phyloP scores from a whole-genome alignment of 2,329 filamentous ascomycete species.

The Penicillium brevicompactum region DNA sequence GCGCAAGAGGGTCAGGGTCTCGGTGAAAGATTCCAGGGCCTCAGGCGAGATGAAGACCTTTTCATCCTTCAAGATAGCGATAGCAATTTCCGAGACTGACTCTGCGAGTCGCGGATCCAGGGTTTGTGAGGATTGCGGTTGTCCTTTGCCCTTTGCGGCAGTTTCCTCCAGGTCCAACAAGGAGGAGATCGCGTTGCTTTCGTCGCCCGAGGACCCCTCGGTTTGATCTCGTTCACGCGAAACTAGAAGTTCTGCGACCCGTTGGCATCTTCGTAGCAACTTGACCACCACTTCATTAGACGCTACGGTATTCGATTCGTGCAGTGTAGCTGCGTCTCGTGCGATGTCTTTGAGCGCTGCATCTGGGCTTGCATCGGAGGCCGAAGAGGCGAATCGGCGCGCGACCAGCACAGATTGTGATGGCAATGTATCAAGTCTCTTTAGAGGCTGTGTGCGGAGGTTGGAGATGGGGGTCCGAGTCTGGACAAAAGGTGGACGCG shows the following conservation, averaged over 20 bases:
- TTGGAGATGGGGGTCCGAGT: constrained; percentile 10
- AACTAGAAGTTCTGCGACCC: constrained; percentile 34
- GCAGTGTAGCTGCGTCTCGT: constrained; percentile 31
- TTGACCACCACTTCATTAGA: constrained; percentile 37
- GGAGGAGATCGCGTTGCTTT: constrained; percentile 43
- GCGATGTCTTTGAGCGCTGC: constrained; percentile 34
- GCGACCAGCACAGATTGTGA: constrained; percentile 1
- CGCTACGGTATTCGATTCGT: constrained; percentile 33
- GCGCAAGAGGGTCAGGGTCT: constrained; percentile 72
- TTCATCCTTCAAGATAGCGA: constrained; percentile 70
- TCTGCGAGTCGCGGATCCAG: constrained; percentile 42
- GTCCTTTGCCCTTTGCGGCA: constrained; percentile 14
- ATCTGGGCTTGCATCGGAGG: constrained; percentile 18
- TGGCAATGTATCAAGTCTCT: constrained; percentile 9
- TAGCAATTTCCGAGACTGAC: constrained; percentile 59
- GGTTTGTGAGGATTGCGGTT: constrained; percentile 27
- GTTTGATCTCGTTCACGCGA: constrained; percentile 26
- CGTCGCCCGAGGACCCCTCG: constrained; percentile 21
- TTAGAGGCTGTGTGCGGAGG: constrained; percentile 21
- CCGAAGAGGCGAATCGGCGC: constrained; percentile 21
- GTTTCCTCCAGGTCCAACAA: constrained; percentile 44
- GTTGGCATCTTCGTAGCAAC: constrained; percentile 39
- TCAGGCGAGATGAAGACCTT: constrained; percentile 77
- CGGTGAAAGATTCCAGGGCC: constrained; percentile 73
- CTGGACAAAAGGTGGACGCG: constrained; percentile 13